Conservation (phyloP, 805 yeast species). For the Yarrowia sp. region DNA sequence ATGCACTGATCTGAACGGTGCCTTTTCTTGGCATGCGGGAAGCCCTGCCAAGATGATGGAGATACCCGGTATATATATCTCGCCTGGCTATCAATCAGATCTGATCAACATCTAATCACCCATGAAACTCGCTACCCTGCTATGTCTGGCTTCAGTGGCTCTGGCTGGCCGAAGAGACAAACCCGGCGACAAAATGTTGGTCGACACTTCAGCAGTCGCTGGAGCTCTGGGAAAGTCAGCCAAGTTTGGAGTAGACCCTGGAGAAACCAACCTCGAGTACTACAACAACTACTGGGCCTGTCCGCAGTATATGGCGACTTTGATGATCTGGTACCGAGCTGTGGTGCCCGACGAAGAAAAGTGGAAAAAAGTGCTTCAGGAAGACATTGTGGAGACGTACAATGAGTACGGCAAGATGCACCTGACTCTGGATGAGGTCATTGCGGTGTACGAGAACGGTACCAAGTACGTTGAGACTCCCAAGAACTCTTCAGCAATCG, state of each 20-base stretch:
- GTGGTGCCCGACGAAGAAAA: not conserved
- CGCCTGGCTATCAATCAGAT: not conserved
- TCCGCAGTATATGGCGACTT: constrained; percentile 18
- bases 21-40: constrained; percentile 19
- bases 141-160: constrained; percentile 1
- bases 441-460: constrained; percentile 21
- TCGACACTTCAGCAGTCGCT: not conserved
- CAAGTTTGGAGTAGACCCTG: constrained; percentile 66
- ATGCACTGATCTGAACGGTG: not conserved
- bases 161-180: constrained; percentile 11
- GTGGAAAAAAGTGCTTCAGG: not conserved
- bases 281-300: constrained; percentile 44
- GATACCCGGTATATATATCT: not conserved
- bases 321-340: constrained; percentile 7
- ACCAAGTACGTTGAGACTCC: constrained; percentile 18
- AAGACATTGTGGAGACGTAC: not conserved
- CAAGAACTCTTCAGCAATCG: constrained; percentile 6
- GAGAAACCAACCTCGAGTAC: constrained; percentile 74
- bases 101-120: not conserved
- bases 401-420: constrained; percentile 13
- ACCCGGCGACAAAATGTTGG: not conserved
- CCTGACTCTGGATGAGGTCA: constrained; percentile 1
- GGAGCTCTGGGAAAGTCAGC: constrained; percentile 3
- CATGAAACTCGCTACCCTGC: not conserved
- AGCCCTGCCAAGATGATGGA: constrained; percentile 7